Conservation (phyloP, 2,329 filamentous ascomycete genomes). For the Lithohypha guttulata region DNA sequence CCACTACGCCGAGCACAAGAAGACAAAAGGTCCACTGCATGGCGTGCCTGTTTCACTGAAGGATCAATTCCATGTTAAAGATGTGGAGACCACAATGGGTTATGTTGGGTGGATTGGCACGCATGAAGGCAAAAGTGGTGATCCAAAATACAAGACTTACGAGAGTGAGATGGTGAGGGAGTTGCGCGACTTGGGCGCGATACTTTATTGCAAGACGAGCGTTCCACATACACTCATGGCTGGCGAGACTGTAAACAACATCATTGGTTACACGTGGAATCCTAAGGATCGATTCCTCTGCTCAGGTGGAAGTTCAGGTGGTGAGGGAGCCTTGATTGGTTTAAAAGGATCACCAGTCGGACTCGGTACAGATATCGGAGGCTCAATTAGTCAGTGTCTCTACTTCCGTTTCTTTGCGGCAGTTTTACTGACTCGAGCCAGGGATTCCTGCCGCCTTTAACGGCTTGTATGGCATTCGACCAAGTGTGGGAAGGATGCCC, state of each 20-base stretch:
- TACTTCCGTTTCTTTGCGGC: no score
- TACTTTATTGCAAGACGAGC: slow-evolving; percentile 46
- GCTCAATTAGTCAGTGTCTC: no score
- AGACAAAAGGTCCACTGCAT: slow-evolving; percentile 49
- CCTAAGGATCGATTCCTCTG: slow-evolving; percentile 46
- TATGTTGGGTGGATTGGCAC: slow-evolving; percentile 57
- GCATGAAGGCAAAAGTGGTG: slow-evolving; percentile 44
- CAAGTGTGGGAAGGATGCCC: slow-evolving; percentile 42
- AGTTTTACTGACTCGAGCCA: no score
- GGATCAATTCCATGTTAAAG: slow-evolving; percentile 39
- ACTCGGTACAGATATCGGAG: slow-evolving; percentile 49
- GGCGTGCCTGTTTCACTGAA: slow-evolving; percentile 49
- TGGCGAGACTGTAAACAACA: slow-evolving; percentile 51
- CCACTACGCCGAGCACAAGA: slow-evolving; percentile 32
- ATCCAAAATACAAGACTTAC: slow-evolving; percentile 38
- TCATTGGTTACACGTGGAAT: slow-evolving; percentile 49
- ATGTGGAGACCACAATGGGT: slow-evolving; percentile 48
- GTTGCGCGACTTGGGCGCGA: slow-evolving; percentile 43
- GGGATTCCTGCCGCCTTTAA: slow-evolving; percentile 52
- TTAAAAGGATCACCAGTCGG: slow-evolving; percentile 44
- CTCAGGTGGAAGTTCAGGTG: slow-evolving; percentile 49
- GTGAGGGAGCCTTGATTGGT: slow-evolving; percentile 46
- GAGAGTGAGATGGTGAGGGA: slow-evolving; percentile 50
- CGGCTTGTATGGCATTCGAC: slow-evolving; percentile 46
- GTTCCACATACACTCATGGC: slow-evolving; percentile 48